These are phyloP conservation scores for Melastoma candidum DNA, from an alignment of 441 rosid species.

Conservation along the genomic window DNA sequence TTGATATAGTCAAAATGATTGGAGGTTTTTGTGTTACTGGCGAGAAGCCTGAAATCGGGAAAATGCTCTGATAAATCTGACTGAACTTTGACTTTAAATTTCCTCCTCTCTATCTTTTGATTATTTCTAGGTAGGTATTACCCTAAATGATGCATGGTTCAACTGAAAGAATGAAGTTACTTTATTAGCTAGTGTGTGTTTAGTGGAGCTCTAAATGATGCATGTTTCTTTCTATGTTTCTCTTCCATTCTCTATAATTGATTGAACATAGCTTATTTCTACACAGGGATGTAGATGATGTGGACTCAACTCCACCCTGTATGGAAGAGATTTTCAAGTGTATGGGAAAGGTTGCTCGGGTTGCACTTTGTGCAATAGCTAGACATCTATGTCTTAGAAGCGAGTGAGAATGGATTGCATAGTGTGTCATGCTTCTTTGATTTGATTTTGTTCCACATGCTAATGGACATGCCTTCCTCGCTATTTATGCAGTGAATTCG, in stretches of 20 bases:
- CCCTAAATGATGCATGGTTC: no score
- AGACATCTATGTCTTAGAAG: constrained; percentile 89
- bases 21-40: no score
- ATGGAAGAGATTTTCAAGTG: constrained; percentile 84
- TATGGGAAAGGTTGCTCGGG: constrained; percentile 93
- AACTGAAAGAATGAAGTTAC: no score
- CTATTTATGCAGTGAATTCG: constrained; percentile 60
- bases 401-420: constrained; percentile 58
- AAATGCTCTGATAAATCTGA: no score
- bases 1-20: no score
- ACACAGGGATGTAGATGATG: constrained; percentile 72
- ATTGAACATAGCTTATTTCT: constrained; percentile 3
- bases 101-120: no score
- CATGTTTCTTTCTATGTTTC: constrained; percentile 1
- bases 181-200: neutral
- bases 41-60: no score
- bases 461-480: constrained; percentile 4
- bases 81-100: no score
- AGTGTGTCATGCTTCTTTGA: constrained; percentile 2
- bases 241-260: neutral
- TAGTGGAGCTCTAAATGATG: neutral
- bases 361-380: constrained; percentile 75
- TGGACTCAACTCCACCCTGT: constrained; percentile 92
- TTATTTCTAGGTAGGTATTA: no score
- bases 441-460: constrained; percentile 3